phyloP scores from a whole-genome alignment of 257 asterid species.

The Salvia hispanica region DNA sequence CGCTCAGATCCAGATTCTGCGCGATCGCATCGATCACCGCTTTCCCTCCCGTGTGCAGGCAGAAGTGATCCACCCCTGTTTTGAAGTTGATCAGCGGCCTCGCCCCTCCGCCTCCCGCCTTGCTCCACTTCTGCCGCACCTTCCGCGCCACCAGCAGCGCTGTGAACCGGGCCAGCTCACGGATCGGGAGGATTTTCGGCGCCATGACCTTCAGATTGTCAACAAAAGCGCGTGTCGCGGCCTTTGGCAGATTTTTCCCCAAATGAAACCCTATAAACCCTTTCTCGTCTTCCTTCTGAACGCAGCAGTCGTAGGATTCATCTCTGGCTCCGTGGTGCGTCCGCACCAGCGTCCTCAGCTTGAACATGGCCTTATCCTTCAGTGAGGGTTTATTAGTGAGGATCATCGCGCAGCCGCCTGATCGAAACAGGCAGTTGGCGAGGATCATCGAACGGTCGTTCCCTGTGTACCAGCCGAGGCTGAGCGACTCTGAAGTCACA shows the following conservation, averaged over 20 bases:
- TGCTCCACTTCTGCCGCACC: slow-evolving; percentile 31
- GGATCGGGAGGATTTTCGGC: slow-evolving; percentile 59
- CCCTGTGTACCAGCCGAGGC: slow-evolving; percentile 78
- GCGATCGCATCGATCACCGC: slow-evolving; percentile 86
- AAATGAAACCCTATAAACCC: slow-evolving; percentile 70
- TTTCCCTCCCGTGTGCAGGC: slow-evolving; percentile 92
- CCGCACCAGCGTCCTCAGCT: slow-evolving; percentile 59
- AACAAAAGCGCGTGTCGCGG: slow-evolving; percentile 79
- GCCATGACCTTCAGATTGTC: slow-evolving; percentile 71
- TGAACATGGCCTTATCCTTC: slow-evolving; percentile 53
- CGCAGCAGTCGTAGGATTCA: slow-evolving; percentile 68
- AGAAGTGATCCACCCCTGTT: slow-evolving; percentile 81
- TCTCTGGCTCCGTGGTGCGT: slow-evolving; percentile 78
- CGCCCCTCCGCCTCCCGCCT: slow-evolving; percentile 27
- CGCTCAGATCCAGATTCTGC: slow-evolving; percentile 48
- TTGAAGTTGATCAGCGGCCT: slow-evolving; percentile 60
- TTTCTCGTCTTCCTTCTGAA: slow-evolving; percentile 63
- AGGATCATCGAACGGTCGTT: slow-evolving; percentile 85
- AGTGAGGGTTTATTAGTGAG: slow-evolving; percentile 55
- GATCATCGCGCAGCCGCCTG: slow-evolving; percentile 74
- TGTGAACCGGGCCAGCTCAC: slow-evolving; percentile 62
- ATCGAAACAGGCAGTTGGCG: slow-evolving; percentile 72
- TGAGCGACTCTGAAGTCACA: slow-evolving; percentile 74
- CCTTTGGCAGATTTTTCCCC: slow-evolving; percentile 69
- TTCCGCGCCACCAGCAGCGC: slow-evolving; percentile 28